Evolutionary conservation across 352 stramenopile species (phyloP), one percentile per base, ranked within the genome.

Genomic region (Phytophthora melonis): DNA sequence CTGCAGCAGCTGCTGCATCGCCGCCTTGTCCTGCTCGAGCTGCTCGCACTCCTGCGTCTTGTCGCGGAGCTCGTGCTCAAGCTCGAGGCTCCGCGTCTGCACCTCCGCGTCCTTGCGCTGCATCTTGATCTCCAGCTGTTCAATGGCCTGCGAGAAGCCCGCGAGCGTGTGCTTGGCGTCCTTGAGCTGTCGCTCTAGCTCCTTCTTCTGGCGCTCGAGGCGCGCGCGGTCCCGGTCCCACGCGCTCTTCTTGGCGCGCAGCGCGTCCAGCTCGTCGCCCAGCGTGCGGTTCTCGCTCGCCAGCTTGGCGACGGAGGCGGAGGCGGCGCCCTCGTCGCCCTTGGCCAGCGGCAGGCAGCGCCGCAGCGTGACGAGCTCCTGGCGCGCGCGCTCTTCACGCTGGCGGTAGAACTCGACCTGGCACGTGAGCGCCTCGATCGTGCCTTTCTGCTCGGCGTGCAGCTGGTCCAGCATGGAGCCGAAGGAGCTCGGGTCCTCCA

Each of bases 401-500:
- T 93, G 83, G 23, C 87, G 85, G 59, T 93, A 94, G 74, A 94
- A 93, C 70, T 93, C 82, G 13, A 94, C 84, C 65, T 94, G 87
- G 62, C 82, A 88, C 11, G 80, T 86, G 36, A 94, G 61, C 58
- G 87, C 87, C 75, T 94, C 87, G 75, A 94, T 94, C n/a, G 87
- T 94, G 58, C 82, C 87, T 66, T 91, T 92, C 68, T 94, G 87
- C 60, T 94, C 87, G 55, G 87, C 83, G 66, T 94, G 87, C 49
- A 94, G 74, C 63, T 94, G 85, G 72, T 94, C 87, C 62, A 93
- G 57, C 59, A 89, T 86, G 8, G 80, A 87, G 16, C 77, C 74
- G 67, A 85, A 88, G 61, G 83, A 88, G 59, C 67, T 78, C 10
- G 71, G 64, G 41, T 88, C 79, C 43, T 88, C 81, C 8, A 77